These are phyloP conservation scores for Aureoboletus auriporus DNA, from an alignment of 768 basidiomycete species.

Conservation along the genomic window DNA sequence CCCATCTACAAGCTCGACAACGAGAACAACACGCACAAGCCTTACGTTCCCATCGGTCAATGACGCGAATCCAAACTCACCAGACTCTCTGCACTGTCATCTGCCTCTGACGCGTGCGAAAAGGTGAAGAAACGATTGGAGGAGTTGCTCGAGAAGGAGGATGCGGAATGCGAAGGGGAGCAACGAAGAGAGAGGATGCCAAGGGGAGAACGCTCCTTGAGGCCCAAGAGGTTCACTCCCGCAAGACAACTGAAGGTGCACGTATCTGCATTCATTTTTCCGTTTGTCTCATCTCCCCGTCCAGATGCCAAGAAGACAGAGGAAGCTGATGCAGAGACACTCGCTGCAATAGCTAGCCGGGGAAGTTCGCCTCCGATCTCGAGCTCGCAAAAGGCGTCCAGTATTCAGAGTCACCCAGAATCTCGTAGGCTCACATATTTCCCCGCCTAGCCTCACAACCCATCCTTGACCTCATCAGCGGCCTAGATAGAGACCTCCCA, in stretches of 20 bases:
- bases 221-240: slow-evolving; percentile 90
- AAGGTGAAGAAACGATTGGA: slow-evolving; percentile 47
- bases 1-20: slow-evolving; percentile 60
- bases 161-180: slow-evolving; percentile 79
- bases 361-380: slow-evolving; percentile 88
- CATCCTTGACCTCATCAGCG: not conserved
- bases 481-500: slow-evolving; percentile 82
- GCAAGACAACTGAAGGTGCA: slow-evolving; percentile 77
- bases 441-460: not conserved
- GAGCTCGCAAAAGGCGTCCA: slow-evolving; percentile 91
- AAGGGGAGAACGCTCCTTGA: slow-evolving; percentile 87
- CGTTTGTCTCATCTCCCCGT: slow-evolving; percentile 16
- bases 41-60: slow-evolving; percentile 85
- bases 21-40: slow-evolving; percentile 63
- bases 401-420: slow-evolving; percentile 81
- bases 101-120: slow-evolving; percentile 47
- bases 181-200: slow-evolving; percentile 60
- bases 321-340: slow-evolving; percentile 86
- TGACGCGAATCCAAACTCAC: slow-evolving; percentile 78
- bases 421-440: slow-evolving; percentile 70
- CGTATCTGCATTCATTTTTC: not conserved
- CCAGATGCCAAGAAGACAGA: slow-evolving; percentile 85
- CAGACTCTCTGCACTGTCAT: slow-evolving; percentile 62
- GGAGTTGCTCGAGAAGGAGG: slow-evolving; percentile 58
- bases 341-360: slow-evolving; percentile 87